Evolutionary conservation across 352 stramenopile species (phyloP).

Genomic region (Globisporangium cystogenes): DNA sequence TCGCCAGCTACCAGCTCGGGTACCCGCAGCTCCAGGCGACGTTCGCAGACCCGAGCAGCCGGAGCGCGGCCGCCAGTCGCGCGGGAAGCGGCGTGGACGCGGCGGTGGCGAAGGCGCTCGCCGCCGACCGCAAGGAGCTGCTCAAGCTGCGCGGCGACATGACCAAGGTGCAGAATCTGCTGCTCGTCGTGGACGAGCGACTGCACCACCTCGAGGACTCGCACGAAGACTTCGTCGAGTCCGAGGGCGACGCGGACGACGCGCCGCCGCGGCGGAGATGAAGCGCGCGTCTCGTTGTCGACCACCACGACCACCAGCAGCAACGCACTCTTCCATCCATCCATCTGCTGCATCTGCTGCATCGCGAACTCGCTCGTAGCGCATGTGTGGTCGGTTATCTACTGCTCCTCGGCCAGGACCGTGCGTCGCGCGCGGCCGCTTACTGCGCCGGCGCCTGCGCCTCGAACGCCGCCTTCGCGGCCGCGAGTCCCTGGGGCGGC

Average conservation of each 20-base stretch:
- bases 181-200: constrained; percentile 70
- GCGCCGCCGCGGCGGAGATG: neutral
- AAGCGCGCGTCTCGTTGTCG: neutral
- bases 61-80: neutral
- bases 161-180: constrained; percentile 69
- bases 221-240: constrained; percentile 27
- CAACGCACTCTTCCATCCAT: neutral
- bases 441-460: constrained; percentile 13
- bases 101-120: constrained; percentile 29
- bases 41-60: neutral
- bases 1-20: constrained; percentile 78
- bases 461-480: constrained; percentile 40
- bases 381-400: neutral
- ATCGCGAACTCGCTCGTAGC: no score
- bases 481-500: constrained; percentile 51
- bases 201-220: constrained; percentile 51
- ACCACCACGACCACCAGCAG: neutral
- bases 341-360: no score
- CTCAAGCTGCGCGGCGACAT: constrained; percentile 58
- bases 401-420: neutral
- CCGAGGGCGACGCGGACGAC: constrained; percentile 18
- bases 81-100: constrained; percentile 28
- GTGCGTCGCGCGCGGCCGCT: no score
- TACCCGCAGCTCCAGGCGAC: constrained; percentile 31
- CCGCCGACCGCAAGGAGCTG: constrained; percentile 44